These are phyloP conservation scores for Paramecium tetraurelia DNA, from an alignment of 73 alveolate species.

Conservation along the genomic window DNA sequence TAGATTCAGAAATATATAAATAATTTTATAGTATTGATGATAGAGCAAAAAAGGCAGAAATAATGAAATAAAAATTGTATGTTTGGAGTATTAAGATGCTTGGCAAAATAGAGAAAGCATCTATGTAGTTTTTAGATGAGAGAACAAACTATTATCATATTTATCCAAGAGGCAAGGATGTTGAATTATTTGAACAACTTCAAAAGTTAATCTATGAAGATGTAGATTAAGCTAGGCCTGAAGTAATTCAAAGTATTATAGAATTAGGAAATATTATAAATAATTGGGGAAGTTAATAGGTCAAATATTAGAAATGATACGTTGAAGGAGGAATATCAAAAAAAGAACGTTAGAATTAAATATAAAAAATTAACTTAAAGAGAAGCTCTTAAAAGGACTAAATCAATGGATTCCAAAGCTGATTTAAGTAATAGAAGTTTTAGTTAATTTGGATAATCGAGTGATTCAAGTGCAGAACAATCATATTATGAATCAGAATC, in stretches of 20 bases:
- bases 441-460: not conserved
- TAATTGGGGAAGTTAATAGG: constrained; percentile 19
- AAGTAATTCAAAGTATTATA: not conserved
- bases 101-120: constrained; percentile 36
- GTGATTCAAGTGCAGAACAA: constrained; percentile 49
- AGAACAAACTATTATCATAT: constrained; percentile 40
- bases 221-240: not conserved
- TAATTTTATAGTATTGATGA: constrained; percentile 49
- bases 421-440: constrained; percentile 45
- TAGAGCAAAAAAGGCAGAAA: constrained; percentile 50
- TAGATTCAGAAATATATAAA: constrained; percentile 46
- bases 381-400: not conserved
- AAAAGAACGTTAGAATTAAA: constrained; percentile 52
- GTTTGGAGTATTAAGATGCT: constrained; percentile 50
- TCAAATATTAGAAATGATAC: constrained; percentile 34
- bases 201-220: not conserved
- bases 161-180: constrained; percentile 37
- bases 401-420: constrained; percentile 32
- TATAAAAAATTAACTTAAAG: constrained; percentile 38
- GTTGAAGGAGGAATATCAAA: constrained; percentile 18
- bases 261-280: not conserved
- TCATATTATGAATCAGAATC: not conserved
- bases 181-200: constrained; percentile 12
- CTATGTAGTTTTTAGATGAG: not conserved
- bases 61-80: constrained; percentile 51